These are phyloP conservation scores for Xanthoceras sorbifolium DNA, from an alignment of 345 rosid genomes.

Conservation along the genomic window DNA sequence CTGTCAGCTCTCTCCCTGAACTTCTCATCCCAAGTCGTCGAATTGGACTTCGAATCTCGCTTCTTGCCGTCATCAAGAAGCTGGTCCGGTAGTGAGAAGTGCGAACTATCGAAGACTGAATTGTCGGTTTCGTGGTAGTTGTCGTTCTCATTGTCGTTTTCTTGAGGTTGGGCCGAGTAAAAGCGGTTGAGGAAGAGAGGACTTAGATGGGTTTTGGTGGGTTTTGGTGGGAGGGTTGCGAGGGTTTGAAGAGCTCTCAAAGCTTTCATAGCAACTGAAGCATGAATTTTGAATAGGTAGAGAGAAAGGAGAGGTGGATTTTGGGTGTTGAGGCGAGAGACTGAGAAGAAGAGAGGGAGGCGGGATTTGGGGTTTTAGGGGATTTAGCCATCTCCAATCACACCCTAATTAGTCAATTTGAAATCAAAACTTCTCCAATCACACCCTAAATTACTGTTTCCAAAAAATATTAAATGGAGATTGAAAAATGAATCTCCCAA, in stretches of 20 bases:
- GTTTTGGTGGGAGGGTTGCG: conserved; percentile 17
- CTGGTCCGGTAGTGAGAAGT: conserved; percentile 38
- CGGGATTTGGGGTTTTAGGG: neutral
- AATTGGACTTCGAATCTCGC: conserved; percentile 27
- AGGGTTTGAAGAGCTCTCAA: conserved; percentile 40
- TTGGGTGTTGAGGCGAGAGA: neutral
- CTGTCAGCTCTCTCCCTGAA: conserved; percentile 61
- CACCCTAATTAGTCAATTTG: too few species aligned
- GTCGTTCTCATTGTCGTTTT: conserved; percentile 29
- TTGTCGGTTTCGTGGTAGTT: conserved; percentile 22
- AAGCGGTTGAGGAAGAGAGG: conserved; percentile 36
- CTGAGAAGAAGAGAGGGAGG: neutral
- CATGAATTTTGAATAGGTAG: neutral
- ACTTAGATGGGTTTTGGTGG: conserved; percentile 20
- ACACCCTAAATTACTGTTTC: too few species aligned
- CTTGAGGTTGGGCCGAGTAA: conserved; percentile 61
- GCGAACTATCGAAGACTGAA: conserved; percentile 61
- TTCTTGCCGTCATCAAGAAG: conserved; percentile 5
- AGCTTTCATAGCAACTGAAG: conserved; percentile 40
- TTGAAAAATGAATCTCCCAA: too few species aligned
- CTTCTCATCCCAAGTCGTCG: conserved; percentile 58
- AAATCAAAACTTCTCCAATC: too few species aligned
- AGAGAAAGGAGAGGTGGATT: neutral
- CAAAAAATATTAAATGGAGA: too few species aligned
- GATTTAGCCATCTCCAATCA: neutral